Conservation (phyloP, 495 filamentous ascomycete species). For the Podospora anserina region DNA sequence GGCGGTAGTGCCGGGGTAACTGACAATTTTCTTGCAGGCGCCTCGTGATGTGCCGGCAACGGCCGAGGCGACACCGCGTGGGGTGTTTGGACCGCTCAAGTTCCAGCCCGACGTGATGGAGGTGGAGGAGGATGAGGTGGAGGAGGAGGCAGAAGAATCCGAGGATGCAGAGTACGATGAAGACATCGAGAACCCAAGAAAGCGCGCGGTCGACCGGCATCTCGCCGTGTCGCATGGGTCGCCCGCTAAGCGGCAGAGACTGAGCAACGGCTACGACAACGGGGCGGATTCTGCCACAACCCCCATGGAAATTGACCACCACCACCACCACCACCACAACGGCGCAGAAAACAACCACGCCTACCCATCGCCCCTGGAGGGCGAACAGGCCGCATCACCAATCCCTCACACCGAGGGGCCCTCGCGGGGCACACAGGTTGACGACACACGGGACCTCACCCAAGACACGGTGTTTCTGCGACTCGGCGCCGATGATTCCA, state of each 20-base stretch:
- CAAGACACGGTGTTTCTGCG: slow-evolving; percentile 63
- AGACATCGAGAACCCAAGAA: slow-evolving; percentile 47
- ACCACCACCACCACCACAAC: slow-evolving; percentile 27
- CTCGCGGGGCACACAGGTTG: slow-evolving; percentile 70
- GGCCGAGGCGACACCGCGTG: slow-evolving; percentile 42
- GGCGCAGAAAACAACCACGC: slow-evolving; percentile 52
- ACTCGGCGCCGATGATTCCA: slow-evolving; percentile 57
- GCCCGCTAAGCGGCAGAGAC: slow-evolving; percentile 51
- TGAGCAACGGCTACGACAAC: slow-evolving; percentile 61
- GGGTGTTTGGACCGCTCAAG: slow-evolving; percentile 50
- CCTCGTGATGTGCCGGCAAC: slow-evolving; percentile 43
- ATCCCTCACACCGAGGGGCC: slow-evolving; percentile 59
- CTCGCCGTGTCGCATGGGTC: slow-evolving; percentile 49
- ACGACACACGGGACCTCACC: slow-evolving; percentile 60
- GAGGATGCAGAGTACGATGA: slow-evolving; percentile 30
- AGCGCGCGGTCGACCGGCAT: slow-evolving; percentile 48
- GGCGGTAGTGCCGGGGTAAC: slow-evolving; percentile 34
- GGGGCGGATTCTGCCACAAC: slow-evolving; percentile 58
- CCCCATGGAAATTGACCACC: slow-evolving; percentile 58
- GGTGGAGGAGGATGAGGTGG: slow-evolving; percentile 17
- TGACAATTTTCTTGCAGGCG: slow-evolving; percentile 47
- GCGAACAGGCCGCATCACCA: slow-evolving; percentile 53
- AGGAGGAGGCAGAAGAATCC: slow-evolving; percentile 34
- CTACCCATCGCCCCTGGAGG: slow-evolving; percentile 55
- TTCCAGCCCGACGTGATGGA: slow-evolving; percentile 30